Evolutionary conservation across 306 rosid genomes (phyloP).

Genomic region (Clitoria ternatea): DNA sequence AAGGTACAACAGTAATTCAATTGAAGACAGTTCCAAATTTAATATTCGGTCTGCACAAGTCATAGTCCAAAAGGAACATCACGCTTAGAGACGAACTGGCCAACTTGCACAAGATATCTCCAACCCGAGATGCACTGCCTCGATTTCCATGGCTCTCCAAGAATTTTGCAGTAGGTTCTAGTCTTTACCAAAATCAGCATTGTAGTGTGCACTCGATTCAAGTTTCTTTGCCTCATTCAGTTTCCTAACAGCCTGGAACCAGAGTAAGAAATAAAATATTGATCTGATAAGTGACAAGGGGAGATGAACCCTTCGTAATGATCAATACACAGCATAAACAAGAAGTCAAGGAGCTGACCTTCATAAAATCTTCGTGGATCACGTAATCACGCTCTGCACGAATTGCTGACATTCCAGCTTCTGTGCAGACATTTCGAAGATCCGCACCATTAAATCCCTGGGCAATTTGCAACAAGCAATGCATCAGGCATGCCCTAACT

Average conservation of each 20-base stretch:
- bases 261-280: not conserved
- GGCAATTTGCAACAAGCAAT: not conserved
- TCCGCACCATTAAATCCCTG: slow-evolving; percentile 99
- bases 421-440: slow-evolving; percentile 92
- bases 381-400: slow-evolving; percentile 97
- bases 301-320: not conserved
- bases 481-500: slow-evolving; percentile 8
- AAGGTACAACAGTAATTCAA: slow-evolving; percentile 1
- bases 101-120: slow-evolving; percentile 12
- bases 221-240: slow-evolving; percentile 95
- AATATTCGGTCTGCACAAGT: slow-evolving; percentile 10
- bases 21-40: slow-evolving; percentile 9
- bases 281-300: not conserved
- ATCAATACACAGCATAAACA: not conserved
- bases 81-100: slow-evolving; percentile 15
- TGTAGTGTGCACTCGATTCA: slow-evolving; percentile 87
- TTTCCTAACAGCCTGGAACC: slow-evolving; percentile 85
- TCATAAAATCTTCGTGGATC: slow-evolving; percentile 97
- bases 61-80: slow-evolving; percentile 3
- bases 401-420: slow-evolving; percentile 98
- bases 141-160: slow-evolving; percentile 35
- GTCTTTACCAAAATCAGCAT: slow-evolving; percentile 80
- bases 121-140: slow-evolving; percentile 41
- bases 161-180: slow-evolving; percentile 19
- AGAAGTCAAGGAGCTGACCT: slow-evolving; percentile 39